Conservation (phyloP, 495 filamentous ascomycete species). For the Opeltia flavorubescens region DNA sequence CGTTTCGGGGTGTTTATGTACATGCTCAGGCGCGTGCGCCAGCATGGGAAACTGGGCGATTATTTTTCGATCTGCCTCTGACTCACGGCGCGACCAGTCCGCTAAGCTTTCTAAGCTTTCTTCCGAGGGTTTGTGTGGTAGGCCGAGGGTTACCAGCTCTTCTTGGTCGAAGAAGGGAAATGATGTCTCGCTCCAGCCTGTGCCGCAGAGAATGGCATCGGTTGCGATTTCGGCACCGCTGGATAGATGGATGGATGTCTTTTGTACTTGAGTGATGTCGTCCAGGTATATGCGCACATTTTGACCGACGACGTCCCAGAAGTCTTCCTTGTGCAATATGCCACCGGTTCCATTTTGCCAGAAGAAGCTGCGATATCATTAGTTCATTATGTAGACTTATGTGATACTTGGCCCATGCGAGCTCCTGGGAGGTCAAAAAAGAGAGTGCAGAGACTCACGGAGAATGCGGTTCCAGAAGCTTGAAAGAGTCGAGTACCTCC, state of each 20-base stretch:
- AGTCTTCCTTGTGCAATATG: slow-evolving; percentile 22
- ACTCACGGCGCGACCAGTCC: slow-evolving; percentile 19
- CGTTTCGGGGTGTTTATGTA: slow-evolving; percentile 8
- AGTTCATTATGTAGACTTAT: no score
- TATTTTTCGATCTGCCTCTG: slow-evolving; percentile 21
- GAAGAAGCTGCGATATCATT: slow-evolving; percentile 20
- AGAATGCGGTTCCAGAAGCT: slow-evolving; percentile 18
- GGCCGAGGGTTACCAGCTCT: slow-evolving; percentile 15
- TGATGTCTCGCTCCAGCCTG: slow-evolving; percentile 21
- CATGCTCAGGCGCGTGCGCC: slow-evolving; percentile 19
- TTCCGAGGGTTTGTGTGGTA: slow-evolving; percentile 15
- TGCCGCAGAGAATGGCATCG: slow-evolving; percentile 27
- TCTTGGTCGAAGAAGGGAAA: slow-evolving; percentile 15
- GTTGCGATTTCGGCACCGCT: slow-evolving; percentile 16
- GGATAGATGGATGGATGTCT: slow-evolving; percentile 13
- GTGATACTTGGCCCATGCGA: no score
- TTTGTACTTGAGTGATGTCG: slow-evolving; percentile 16
- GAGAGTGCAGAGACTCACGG: slow-evolving; percentile 9
- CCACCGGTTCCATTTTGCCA: slow-evolving; percentile 26
- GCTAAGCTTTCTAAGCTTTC: slow-evolving; percentile 12
- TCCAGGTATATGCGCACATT: slow-evolving; percentile 24
- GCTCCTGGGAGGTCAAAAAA: no score
- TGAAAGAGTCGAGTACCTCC: slow-evolving; percentile 15
- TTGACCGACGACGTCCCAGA: slow-evolving; percentile 24
- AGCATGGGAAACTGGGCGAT: slow-evolving; percentile 24